These are phyloP conservation scores for Phoma sp. DNA, from an alignment of 2,329 filamentous ascomycete species.

Conservation along the genomic window DNA sequence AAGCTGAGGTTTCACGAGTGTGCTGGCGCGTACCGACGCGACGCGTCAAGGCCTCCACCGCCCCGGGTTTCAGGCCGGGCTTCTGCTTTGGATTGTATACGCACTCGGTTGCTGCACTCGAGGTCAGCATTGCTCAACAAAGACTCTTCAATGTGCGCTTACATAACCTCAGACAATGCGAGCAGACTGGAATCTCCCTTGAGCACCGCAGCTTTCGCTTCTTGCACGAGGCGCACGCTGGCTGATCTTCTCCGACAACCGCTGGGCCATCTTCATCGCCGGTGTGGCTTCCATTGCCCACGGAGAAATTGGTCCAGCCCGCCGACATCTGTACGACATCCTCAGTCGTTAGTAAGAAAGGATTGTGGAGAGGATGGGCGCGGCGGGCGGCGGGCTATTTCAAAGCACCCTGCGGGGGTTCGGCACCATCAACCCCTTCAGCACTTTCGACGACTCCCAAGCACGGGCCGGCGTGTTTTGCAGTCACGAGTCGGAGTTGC, in stretches of 20 bases:
- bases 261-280: constrained; percentile 36
- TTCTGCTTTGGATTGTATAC: constrained; percentile 44
- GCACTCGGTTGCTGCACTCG: constrained; percentile 34
- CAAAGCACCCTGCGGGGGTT: constrained; percentile 22
- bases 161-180: constrained; percentile 44
- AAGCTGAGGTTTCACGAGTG: neutral
- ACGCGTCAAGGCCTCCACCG: constrained; percentile 43
- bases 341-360: constrained; percentile 24
- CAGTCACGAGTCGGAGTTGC: no score
- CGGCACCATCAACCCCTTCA: no score
- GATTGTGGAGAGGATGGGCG: constrained; percentile 29
- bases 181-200: constrained; percentile 40
- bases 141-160: constrained; percentile 16
- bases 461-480: no score
- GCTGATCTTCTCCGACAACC: constrained; percentile 37
- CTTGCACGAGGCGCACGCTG: constrained; percentile 43
- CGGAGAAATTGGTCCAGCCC: constrained; percentile 45
- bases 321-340: constrained; percentile 41
- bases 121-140: constrained; percentile 18
- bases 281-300: constrained; percentile 30
- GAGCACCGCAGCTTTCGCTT: constrained; percentile 44
- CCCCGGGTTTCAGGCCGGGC: constrained; percentile 44
- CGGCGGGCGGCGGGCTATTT: constrained; percentile 38
- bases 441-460: no score
- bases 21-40: constrained; percentile 35